Percentiles rank a stretch among this genome's conserved stretches.
Conservation (phyloP, 129 eudicot species). For the Erigeron canadensis region DNA sequence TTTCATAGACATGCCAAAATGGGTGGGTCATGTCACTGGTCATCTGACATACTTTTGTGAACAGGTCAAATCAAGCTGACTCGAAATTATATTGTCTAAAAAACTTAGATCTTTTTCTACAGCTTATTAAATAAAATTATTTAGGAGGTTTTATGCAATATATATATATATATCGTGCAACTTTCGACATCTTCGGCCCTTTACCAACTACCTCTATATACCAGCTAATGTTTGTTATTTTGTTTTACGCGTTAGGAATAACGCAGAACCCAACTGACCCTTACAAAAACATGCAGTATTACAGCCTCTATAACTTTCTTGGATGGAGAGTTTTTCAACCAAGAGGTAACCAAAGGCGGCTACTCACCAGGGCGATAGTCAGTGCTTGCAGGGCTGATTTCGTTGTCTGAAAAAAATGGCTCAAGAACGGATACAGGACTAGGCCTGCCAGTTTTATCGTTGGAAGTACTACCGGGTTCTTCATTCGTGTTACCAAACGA, state of each 20-base stretch:
- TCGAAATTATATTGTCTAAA: too few relatives aligned
- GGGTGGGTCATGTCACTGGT: too few relatives aligned
- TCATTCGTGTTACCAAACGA: conserved; percentile 36
- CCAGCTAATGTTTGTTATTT: too few relatives aligned
- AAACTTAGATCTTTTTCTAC: neutral
- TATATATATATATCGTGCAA: neutral
- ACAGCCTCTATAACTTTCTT: neutral
- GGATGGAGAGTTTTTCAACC: neutral
- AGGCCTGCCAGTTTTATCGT: conserved; percentile 53
- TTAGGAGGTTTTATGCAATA: neutral
- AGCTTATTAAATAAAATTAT: neutral
- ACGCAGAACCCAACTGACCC: neutral
- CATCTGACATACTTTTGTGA: too few relatives aligned
- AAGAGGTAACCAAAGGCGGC: neutral
- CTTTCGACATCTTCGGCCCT: neutral
- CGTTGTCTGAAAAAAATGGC: conserved; percentile 70
- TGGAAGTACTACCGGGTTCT: conserved; percentile 38
- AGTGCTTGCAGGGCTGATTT: conserved; percentile 69
- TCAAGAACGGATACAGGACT: conserved; percentile 95
- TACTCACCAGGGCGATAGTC: conserved; percentile 49
- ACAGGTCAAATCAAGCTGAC: too few relatives aligned
- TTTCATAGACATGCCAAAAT: neutral
- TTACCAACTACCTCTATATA: neutral
- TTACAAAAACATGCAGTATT: neutral
- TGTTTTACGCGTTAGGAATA: neutral